Percentiles rank a stretch among this genome's conserved stretches.
Evolutionary conservation across 352 stramenopile genomes (phyloP).

Genomic region (Phytophthora tubulina): DNA sequence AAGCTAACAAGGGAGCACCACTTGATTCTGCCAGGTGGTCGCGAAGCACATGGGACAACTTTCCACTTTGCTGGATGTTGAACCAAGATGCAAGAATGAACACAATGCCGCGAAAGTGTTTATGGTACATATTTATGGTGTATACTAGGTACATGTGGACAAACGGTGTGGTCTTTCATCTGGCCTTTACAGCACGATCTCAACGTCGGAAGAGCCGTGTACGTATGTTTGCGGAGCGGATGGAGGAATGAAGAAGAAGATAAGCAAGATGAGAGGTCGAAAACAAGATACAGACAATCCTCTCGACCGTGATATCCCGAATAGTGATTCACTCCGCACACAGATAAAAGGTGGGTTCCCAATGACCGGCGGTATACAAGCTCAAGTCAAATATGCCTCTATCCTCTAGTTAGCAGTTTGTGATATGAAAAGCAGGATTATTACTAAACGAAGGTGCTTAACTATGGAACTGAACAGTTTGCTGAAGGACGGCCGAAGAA

Average conservation of each 20-base stretch:
- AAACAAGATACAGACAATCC: too few species aligned
- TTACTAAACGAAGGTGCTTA: too few species aligned
- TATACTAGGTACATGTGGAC: background rate
- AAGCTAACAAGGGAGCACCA: background rate
- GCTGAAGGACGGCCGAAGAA: too few species aligned
- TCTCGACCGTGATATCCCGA: too few species aligned
- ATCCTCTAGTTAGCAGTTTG: too few species aligned
- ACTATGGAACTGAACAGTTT: background rate
- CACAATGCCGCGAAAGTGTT: constrained; percentile 9
- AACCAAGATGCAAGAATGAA: background rate
- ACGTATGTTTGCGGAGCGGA: constrained; percentile 14
- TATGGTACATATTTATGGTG: background rate
- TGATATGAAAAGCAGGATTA: too few species aligned
- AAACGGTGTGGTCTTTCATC: background rate
- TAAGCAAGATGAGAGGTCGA: constrained; percentile 32
- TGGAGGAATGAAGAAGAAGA: constrained; percentile 32
- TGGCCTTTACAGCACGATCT: background rate
- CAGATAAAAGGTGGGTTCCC: too few species aligned
- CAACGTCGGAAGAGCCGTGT: constrained; percentile 13
- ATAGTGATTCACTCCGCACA: too few species aligned
- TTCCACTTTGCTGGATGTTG: background rate
- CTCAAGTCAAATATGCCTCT: too few species aligned
- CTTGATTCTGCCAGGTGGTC: background rate
- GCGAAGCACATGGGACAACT: constrained; percentile 5
- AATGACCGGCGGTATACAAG: too few species aligned